These are phyloP conservation scores for Pythium biforme DNA, from an alignment of 352 stramenopile genomes.

Conservation along the genomic window DNA sequence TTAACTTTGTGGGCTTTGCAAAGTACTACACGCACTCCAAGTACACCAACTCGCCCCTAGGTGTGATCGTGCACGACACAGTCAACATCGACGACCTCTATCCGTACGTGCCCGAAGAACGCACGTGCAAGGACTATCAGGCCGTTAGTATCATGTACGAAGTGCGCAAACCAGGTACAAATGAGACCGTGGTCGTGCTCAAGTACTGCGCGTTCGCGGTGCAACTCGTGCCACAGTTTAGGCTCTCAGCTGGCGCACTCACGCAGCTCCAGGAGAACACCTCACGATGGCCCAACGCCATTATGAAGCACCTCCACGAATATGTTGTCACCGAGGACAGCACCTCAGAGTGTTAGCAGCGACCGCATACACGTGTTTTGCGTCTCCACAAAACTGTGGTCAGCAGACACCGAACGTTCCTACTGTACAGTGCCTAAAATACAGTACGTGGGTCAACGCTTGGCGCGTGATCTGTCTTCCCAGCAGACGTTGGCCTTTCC, in stretches of 20 bases:
- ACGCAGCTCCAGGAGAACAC: constrained; percentile 5
- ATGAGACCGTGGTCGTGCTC: constrained; percentile 5
- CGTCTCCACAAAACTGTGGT: no score
- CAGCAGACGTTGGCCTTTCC: no score
- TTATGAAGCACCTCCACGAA: no score
- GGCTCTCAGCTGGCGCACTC: not conserved
- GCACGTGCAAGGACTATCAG: constrained; percentile 15
- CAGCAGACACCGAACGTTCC: no score
- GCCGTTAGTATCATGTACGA: not conserved
- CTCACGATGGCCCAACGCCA: constrained; percentile 8
- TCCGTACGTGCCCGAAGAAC: constrained; percentile 31
- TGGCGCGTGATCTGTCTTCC: no score
- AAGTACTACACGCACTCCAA: constrained; percentile 17
- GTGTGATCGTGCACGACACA: constrained; percentile 30
- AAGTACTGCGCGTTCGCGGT: constrained; percentile 4
- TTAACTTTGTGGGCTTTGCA: constrained; percentile 34
- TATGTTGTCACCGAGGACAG: no score
- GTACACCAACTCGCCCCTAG: constrained; percentile 17
- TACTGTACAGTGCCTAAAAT: no score
- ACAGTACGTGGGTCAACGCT: no score
- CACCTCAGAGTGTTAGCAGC: no score
- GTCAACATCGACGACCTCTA: constrained; percentile 52
- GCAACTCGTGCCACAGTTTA: constrained; percentile 4
- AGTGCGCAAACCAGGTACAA: not conserved
- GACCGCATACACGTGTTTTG: no score